Percentiles rank a stretch among this genome's conserved stretches.
Conservation (phyloP, 1,139 yeast genomes). For the Candida labiduridarum region DNA sequence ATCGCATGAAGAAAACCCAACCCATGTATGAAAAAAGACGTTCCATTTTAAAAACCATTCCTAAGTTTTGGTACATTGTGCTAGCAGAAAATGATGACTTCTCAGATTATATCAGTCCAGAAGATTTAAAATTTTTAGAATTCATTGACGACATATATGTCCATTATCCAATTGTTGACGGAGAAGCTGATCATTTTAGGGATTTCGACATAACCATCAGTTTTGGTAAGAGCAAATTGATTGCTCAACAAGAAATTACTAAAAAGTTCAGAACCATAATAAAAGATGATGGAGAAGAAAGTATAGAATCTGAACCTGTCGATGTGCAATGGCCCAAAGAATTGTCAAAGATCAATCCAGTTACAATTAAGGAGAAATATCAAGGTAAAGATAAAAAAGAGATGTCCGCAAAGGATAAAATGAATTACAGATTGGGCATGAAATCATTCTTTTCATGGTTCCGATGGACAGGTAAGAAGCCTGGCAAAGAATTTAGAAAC, state of each 20-base stretch:
- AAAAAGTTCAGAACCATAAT: slow-evolving; percentile 51
- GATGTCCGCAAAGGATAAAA: slow-evolving; percentile 53
- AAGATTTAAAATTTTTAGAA: slow-evolving; percentile 71
- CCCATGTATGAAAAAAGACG: slow-evolving; percentile 55
- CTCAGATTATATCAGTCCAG: slow-evolving; percentile 66
- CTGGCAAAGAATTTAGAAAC: slow-evolving; percentile 71
- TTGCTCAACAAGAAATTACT: slow-evolving; percentile 53
- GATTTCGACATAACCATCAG: slow-evolving; percentile 59
- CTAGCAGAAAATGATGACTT: slow-evolving; percentile 76
- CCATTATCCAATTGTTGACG: slow-evolving; percentile 44
- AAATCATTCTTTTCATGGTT: slow-evolving; percentile 76
- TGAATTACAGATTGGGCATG: slow-evolving; percentile 67
- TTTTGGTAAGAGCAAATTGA: slow-evolving; percentile 41
- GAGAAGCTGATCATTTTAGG: slow-evolving; percentile 35
- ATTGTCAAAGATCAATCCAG: slow-evolving; percentile 56
- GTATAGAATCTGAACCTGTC: slow-evolving; percentile 51
- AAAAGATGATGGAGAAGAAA: slow-evolving; percentile 56
- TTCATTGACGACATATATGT: slow-evolving; percentile 58
- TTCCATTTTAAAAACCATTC: slow-evolving; percentile 46
- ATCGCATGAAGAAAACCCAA: slow-evolving; percentile 51
- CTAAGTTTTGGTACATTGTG: slow-evolving; percentile 77
- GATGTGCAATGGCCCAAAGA: slow-evolving; percentile 62
- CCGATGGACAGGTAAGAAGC: slow-evolving; percentile 71
- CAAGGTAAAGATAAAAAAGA: slow-evolving; percentile 36
- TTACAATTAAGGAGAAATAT: slow-evolving; percentile 37